Evolutionary conservation across 2,329 filamentous ascomycete species (phyloP), one percentile per base, ranked within the genome.

Genomic region (Parascedosporium putredinis): DNA sequence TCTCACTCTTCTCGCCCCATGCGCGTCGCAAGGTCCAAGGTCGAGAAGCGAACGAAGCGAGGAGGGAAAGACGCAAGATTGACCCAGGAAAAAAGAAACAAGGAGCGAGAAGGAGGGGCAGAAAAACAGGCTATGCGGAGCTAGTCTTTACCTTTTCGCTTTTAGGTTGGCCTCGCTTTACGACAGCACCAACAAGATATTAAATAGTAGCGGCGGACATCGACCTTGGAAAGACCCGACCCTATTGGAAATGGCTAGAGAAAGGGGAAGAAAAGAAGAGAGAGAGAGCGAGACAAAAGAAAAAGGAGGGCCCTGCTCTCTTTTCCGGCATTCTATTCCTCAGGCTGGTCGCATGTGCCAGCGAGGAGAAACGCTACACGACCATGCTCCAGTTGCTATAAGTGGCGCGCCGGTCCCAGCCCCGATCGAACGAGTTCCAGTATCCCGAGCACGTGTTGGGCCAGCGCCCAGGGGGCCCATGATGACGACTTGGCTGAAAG

Each of bases 361-460:
- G 18, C 20, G 23, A 42, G 12, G 38, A 42, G 12, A 16, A 16
- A 42, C 38, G 38, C 16, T n/a, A n/a, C n/a, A n/a, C n/a, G n/a
- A n/a, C n/a, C n/a, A 12, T 7, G 27, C 27, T 31, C 12, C 12
- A 42, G 38, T 42, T 16, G 6, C 38, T 36, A 16, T 36, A 16
- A 36, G 38, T 42, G 38, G 38, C 38, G 38, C 18, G 16, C 18
- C 20, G 38, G 38, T 42, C 38, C 23, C 38, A 10, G 23, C 9
- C 38, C 38, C 38, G 38, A 42, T 42, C 18, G 18, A 16, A n/a
- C 23, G 38, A 42, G 38, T 42, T 10, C 38, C 38, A 42, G 38
- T 42, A 20, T 42, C 38, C 38, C 38, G 38, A 42, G 38, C 38
- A 42, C 38, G 38, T 42, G 38, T 23, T 42, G 38, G 38, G 23